Evolutionary conservation across 2,329 filamentous ascomycete genomes (phyloP), one percentile per base, ranked within the genome.

Genomic region (Teratosphaeria nubilosa): DNA sequence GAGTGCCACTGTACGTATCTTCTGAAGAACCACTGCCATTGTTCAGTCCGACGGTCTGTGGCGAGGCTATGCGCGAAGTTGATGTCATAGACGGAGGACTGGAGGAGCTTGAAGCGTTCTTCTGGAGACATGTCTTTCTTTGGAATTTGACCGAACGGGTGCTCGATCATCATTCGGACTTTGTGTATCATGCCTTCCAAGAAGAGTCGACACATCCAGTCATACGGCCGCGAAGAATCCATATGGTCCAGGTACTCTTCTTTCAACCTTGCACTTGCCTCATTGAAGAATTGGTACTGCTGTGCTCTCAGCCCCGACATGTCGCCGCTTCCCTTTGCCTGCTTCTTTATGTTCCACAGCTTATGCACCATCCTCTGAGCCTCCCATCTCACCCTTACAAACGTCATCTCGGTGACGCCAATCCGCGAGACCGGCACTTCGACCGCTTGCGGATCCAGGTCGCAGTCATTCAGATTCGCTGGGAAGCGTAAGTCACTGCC

Each of bases 1-100:
- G 64, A 61, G 56, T 69, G 66, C 67, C 67, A 69, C 31, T 68
- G 67, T 11, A 67, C 60, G 30, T 64, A 66, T 31, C 64, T 62
- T 41, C 64, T 58, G 25, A 66, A 65, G 60, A 64, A 69, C 67
- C 67, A 69, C 3, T 55, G 34, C 60, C 61, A 68, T 16, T 62
- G 53, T 20, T 55, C 34, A 5, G 64, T 58, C 4, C 62, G 55
- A 2, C 60, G 56, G 41, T 66, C 63, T 10, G 58, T 54, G 5
- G 62, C 59, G 0, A 68, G 54, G 1, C 51, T 55, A 54, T 66
- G 63, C 6, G 66, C 66, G 27, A 57, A 48, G 9, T 60, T 56
- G 13, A 69, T 66, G 53, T 68, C 64, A 14, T 63, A 59, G 2
- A 69, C 65, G 13, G 66, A 67, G 16, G 60, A 59, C 30, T 61